Evolutionary conservation across 495 filamentous ascomycete genomes (phyloP).

Genomic region (Penicillium taxi): DNA sequence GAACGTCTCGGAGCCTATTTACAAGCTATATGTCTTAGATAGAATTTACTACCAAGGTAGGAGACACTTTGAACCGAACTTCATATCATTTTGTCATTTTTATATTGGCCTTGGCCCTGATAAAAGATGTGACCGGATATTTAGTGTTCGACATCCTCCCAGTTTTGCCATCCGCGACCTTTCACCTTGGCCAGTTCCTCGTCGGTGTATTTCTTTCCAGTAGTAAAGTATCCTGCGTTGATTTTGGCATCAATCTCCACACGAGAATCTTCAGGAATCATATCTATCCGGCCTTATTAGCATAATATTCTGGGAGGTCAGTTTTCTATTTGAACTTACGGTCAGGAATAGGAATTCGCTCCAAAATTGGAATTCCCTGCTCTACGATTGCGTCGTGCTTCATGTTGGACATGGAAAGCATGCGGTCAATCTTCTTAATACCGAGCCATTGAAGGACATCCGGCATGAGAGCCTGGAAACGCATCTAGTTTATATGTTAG

Average conservation of each 20-base stretch:
- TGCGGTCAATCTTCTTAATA: constrained; percentile 96
- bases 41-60: too few relatives aligned
- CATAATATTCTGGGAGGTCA: too few relatives aligned
- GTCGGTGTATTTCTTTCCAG: constrained; percentile 78
- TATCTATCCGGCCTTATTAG: too few relatives aligned
- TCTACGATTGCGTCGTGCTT: constrained; percentile 97
- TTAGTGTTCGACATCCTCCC: constrained; percentile 53
- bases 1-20: too few relatives aligned
- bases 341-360: constrained; percentile 92
- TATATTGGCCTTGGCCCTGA: too few relatives aligned
- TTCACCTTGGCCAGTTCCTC: constrained; percentile 78
- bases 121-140: too few relatives aligned
- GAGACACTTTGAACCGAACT: too few relatives aligned
- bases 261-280: constrained; percentile 90
- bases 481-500: constrained; percentile 48
- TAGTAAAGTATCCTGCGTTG: constrained; percentile 93
- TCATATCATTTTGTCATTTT: too few relatives aligned
- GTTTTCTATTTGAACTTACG: too few relatives aligned
- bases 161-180: constrained; percentile 88
- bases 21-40: too few relatives aligned
- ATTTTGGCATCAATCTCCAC: constrained; percentile 99
- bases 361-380: constrained; percentile 88
- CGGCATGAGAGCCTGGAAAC: constrained; percentile 99
- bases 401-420: constrained; percentile 99
- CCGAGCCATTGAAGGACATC: constrained; percentile 98